Conservation (phyloP, 345 rosid species). For the Sonneratia caseolaris region DNA sequence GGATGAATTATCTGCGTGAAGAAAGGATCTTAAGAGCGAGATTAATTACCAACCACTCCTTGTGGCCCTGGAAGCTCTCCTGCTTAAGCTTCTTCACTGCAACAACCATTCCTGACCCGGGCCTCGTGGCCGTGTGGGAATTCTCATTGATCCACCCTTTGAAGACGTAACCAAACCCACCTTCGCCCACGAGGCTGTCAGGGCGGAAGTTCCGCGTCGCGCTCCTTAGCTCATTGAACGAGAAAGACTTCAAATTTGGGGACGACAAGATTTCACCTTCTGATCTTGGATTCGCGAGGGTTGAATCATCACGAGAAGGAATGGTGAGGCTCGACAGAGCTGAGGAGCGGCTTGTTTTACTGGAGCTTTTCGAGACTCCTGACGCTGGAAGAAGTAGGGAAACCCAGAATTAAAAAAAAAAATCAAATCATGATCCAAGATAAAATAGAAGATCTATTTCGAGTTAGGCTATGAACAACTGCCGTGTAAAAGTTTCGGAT, state of each 20-base stretch:
- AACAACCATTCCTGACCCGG: constrained; percentile 86
- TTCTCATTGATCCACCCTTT: constrained; percentile 90
- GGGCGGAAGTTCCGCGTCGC: constrained; percentile 91
- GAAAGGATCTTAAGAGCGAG: constrained; percentile 2
- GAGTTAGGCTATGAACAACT: no score
- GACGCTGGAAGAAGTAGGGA: constrained; percentile 18
- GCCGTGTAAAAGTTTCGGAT: no score
- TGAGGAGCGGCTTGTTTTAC: constrained; percentile 30
- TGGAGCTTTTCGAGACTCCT: constrained; percentile 33
- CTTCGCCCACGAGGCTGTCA: constrained; percentile 85
- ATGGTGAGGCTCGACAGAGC: constrained; percentile 50
- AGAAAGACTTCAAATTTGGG: constrained; percentile 69
- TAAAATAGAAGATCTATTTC: no score
- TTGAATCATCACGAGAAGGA: constrained; percentile 45
- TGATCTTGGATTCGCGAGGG: constrained; percentile 63
- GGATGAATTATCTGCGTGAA: not conserved
- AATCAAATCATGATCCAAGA: not conserved
- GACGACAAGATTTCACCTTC: constrained; percentile 83
- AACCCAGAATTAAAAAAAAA: not conserved
- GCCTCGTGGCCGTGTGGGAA: constrained; percentile 49
- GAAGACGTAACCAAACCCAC: constrained; percentile 87
- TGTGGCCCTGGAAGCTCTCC: constrained; percentile 94
- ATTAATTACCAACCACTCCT: constrained; percentile 82
- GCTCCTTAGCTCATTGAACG: constrained; percentile 63
- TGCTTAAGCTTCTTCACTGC: constrained; percentile 92